Base-by-base conservation (phyloP, 2,329 filamentous ascomycete genomes). In the Pestalotiopsis fici region DNA sequence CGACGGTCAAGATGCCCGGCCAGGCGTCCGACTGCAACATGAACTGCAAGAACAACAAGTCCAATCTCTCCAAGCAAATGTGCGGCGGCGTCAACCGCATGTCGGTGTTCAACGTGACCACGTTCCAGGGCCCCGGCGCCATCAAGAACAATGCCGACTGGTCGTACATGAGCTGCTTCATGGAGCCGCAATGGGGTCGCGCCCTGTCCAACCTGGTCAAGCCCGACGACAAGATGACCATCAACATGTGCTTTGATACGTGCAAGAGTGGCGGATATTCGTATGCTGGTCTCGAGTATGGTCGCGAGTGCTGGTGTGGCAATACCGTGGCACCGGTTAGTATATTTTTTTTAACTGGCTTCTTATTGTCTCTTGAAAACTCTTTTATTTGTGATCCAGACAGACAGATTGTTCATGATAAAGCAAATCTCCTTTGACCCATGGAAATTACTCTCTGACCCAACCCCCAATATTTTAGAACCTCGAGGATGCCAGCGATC, bases 211-310 rank as follows among this genome's bases (percentile, higher is more conserved):
- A 25, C 21, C 35, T 63, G 1, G 21, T 66, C 73, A 63, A 71
- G 72, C 37, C 67, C 69, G 60, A 56, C 54, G 63, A 66, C 27
- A 70, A 67, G 59, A 79, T 82, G 78, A 81, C 80, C 5, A 68
- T 82, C 11, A 77, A 80, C 37, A 75, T 71, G 66, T 83, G 81
- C 69, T 76, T 62, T 13, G 28, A 35, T 13, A 31, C 61, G 27
- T 69, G 68, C 77, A 1, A 67, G 69, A 54, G 81, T 73, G 67
- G 67, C 21, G 73, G 69, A n/a, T 81, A 77, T 69, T 67, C 72
- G 55, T 81, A 76, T 68, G 82, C 80, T 59, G 81, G 80, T 25
- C 71, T 78, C 27, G 78, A 82, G 68, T 80, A 78, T 65, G 73
- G 71, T 3, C 68, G 67, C 9, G 77, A 82, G 69, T 83, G 81